phyloP scores from a whole-genome alignment of 164 flowering plant species.

The Annona cherimola region DNA sequence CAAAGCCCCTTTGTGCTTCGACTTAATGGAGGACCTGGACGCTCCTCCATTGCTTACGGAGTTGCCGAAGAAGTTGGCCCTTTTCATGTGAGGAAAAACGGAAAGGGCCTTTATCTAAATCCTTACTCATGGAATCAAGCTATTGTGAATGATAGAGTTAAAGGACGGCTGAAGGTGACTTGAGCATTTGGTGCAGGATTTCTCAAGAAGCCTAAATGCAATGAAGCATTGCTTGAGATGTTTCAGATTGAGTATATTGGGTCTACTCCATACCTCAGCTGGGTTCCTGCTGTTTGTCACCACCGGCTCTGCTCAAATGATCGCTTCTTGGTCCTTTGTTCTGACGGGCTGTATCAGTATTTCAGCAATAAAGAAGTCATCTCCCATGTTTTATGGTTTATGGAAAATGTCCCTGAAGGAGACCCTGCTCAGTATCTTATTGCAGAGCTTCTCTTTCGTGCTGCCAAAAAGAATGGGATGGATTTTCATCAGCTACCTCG shows the following conservation, averaged over 20 bases:
- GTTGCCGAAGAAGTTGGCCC: conserved; percentile 95
- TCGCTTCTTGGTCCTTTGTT: too few relatives aligned
- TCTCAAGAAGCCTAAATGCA: conserved; percentile 63
- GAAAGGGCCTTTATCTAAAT: conserved; percentile 70
- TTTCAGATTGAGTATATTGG: conserved; percentile 57
- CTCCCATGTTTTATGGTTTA: too few relatives aligned
- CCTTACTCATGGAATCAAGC: conserved; percentile 95
- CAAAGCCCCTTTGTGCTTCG: conserved; percentile 88
- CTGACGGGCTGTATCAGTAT: too few relatives aligned
- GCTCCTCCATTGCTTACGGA: conserved; percentile 90
- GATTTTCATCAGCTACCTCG: too few relatives aligned
- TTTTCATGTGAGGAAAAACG: conserved; percentile 74
- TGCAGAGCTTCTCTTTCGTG: conserved; percentile 62
- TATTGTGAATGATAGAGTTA: too few relatives aligned
- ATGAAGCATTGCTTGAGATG: conserved; percentile 55
- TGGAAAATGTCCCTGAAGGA: conserved; percentile 61
- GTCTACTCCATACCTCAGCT: conserved; percentile 47
- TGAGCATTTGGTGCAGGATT: too few relatives aligned
- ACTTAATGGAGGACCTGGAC: conserved; percentile 99
- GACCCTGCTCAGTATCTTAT: conserved; percentile 74
- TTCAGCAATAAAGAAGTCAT: too few relatives aligned
- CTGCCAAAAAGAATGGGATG: conserved; percentile 73
- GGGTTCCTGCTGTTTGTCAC: conserved; percentile 47
- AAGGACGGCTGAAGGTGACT: too few relatives aligned
- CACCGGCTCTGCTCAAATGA: too few relatives aligned